Percentiles rank a stretch among this genome's conserved stretches.
Evolutionary conservation across 2,329 filamentous ascomycete species (phyloP).

Genomic region (Furcasterigmium furcatum): DNA sequence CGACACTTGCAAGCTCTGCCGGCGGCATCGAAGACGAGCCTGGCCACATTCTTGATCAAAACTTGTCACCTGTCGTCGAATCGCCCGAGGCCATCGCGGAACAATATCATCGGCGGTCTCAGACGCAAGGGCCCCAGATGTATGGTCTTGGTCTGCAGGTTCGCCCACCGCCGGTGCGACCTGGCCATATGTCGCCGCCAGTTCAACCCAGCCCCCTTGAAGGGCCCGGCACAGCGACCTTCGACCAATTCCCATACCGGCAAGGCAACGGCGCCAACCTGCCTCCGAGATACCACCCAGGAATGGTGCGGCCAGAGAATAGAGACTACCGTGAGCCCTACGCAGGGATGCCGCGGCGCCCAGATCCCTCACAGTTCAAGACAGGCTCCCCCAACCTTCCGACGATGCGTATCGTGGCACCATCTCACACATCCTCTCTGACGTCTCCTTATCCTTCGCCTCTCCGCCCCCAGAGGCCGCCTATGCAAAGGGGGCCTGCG

Average conservation of each 20-base stretch:
- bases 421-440: constrained; percentile 22
- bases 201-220: constrained; percentile 35
- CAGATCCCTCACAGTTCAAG: constrained; percentile 2
- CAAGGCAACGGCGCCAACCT: constrained; percentile 22
- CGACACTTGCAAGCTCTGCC: constrained; percentile 31
- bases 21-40: constrained; percentile 9
- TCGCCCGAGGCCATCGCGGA: constrained; percentile 25
- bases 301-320: constrained; percentile 1
- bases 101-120: not conserved
- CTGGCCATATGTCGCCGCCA: constrained; percentile 27
- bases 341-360: not conserved
- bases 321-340: not conserved
- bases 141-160: constrained; percentile 21
- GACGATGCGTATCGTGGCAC: constrained; percentile 33
- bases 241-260: constrained; percentile 38
- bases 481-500: not conserved
- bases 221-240: too few species aligned
- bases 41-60: constrained; percentile 19
- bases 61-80: constrained; percentile 47
- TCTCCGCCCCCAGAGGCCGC: constrained; percentile 6
- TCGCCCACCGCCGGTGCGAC: constrained; percentile 27
- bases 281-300: constrained; percentile 7
- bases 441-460: constrained; percentile 4
- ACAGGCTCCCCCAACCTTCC: constrained; percentile 17
- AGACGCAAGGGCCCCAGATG: too few species aligned